Evolutionary conservation across 1,284 basidiomycete species (phyloP), one percentile per base, ranked within the genome.

Genomic region (Melampsora occidentalis): DNA sequence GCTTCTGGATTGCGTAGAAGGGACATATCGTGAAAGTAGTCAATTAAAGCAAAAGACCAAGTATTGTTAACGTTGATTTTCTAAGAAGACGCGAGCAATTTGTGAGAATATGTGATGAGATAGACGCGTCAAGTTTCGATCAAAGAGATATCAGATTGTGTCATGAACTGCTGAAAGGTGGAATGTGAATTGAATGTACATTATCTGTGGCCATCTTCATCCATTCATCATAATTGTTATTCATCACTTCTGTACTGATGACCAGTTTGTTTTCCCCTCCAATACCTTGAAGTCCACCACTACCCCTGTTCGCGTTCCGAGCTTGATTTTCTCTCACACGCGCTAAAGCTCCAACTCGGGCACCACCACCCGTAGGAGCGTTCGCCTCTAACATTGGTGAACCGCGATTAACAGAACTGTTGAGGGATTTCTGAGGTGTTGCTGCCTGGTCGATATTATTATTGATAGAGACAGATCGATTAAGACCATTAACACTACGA

Each of bases 151-250:
- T 57, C n/a, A 57, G 28, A 57, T 57, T 28, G 53, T n/a, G 18
- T 9, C 53, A 57, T n/a, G 53, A 22, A 22, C n/a, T 10, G 25
- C 22, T 48, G n/a, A 18, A 28, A 64, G 59, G 42, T 61, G 28
- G 22, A 70, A 28, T 5, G 18, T n/a, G 5, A 20, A 57, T n/a
- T 22, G 67, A 4, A 86, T 90, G 80, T 82, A 97, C 95, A 84
- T 98, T 98, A 83, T 98, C 97, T 6, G 96, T 98, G 1, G 95
- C 95, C 89, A 99, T 91, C 86, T 98, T 99, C 96, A 99, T 99
- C 96, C 97, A 99, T 83, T 99, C 94, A 83, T 99, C 96, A 82
- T 91, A 95, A 81, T 94, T 95, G 51, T 89, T 90, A 84, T 86
- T 91, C 88, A 92, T 91, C 42, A 93, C 88, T 80, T 94, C 91